phyloP scores from a whole-genome alignment of 2,329 filamentous ascomycete species.

The Phyllosticta citrichinensis region DNA sequence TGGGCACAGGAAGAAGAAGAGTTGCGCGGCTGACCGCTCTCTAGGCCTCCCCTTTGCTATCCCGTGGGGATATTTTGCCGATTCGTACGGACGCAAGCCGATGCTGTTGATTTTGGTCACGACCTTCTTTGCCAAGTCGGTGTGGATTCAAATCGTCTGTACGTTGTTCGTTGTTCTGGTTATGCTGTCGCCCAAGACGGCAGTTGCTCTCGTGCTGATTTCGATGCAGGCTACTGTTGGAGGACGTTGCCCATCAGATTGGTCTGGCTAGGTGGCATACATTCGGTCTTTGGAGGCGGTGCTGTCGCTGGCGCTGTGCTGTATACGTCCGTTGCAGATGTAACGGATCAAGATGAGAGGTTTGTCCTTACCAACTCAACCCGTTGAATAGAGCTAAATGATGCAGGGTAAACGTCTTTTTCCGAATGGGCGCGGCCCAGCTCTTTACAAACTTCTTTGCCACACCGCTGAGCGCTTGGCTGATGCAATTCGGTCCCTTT shows the following conservation, averaged over 20 bases:
- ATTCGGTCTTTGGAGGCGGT: slow-evolving; percentile 20
- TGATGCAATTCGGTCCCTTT: slow-evolving; percentile 27
- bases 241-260: slow-evolving; percentile 21
- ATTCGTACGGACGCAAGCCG: slow-evolving; percentile 24
- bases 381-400: neutral
- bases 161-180: neutral
- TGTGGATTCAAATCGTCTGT: slow-evolving; percentile 24
- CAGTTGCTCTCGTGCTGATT: neutral
- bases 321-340: slow-evolving; percentile 22
- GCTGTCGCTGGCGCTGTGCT: slow-evolving; percentile 18
- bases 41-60: slow-evolving; percentile 21
- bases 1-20: slow-evolving; percentile 8
- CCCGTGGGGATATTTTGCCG: slow-evolving; percentile 26
- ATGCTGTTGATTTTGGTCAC: slow-evolving; percentile 19
- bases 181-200: neutral
- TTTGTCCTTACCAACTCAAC: neutral
- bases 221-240: slow-evolving; percentile 21
- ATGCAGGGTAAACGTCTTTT: slow-evolving; percentile 19
- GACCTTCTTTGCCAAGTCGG: slow-evolving; percentile 15
- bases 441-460: slow-evolving; percentile 20
- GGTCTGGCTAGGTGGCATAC: slow-evolving; percentile 21
- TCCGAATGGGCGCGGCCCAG: slow-evolving; percentile 20
- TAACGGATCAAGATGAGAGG: slow-evolving; percentile 17
- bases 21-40: neutral
- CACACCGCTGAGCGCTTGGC: slow-evolving; percentile 22